These are phyloP conservation scores for Pseudocohnilembus persalinus DNA, from an alignment of 169 alveolate genomes.

Conservation along the genomic window DNA sequence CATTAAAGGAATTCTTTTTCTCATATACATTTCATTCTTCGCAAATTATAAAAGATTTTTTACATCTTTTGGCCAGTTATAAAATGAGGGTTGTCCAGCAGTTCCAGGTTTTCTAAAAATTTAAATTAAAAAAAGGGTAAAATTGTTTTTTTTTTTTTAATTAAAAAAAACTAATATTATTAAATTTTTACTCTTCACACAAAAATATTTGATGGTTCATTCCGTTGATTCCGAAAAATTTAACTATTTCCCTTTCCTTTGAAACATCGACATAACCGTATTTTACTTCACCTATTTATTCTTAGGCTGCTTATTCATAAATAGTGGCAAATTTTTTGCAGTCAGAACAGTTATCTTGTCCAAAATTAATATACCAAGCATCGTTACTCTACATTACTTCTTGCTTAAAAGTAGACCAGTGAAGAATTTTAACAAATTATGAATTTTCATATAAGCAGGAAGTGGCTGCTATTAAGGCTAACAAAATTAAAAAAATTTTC, in stretches of 20 bases:
- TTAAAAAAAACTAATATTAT: too few species aligned
- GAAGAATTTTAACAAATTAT: neutral
- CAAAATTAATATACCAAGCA: neutral
- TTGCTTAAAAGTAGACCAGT: neutral
- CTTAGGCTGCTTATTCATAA: neutral
- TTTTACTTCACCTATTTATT: neutral
- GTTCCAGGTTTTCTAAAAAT: neutral
- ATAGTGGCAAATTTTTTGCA: neutral
- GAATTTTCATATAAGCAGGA: neutral
- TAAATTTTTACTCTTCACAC: neutral
- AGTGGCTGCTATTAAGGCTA: neutral
- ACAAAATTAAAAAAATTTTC: neutral
- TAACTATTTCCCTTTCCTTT: neutral
- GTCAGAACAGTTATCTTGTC: neutral
- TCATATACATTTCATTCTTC: neutral
- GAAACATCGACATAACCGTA: neutral
- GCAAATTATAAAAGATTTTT: neutral
- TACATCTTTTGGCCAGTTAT: neutral
- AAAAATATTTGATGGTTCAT: neutral
- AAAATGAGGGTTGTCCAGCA: neutral
- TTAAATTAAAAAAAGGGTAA: too few species aligned
- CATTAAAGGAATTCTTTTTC: neutral
- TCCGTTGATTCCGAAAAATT: neutral
- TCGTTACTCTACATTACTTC: neutral
- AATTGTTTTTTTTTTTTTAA: too few species aligned